Base-by-base conservation (phyloP, 2,329 filamentous ascomycete genomes). In the Curvularia spicifera region DNA sequence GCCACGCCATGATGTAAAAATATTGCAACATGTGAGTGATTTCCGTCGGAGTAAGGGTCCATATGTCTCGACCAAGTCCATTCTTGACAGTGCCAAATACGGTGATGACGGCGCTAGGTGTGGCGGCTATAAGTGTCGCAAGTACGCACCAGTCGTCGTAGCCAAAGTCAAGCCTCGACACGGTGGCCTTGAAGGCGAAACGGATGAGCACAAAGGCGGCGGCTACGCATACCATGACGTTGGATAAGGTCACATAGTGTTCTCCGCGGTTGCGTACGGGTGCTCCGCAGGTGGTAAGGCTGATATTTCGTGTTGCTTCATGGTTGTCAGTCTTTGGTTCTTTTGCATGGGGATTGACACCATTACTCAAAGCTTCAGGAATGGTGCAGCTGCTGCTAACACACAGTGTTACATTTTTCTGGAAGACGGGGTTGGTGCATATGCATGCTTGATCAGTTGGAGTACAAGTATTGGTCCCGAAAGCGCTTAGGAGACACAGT, bases 1-100 rank as follows among this genome's bases (percentile, higher is more conserved):
- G 61, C 13, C 68, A 64, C 15, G 76, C 73, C 65, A 73, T 71
- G 31, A 74, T 59, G 60, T 76, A 78, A 50, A 77, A 77, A 42
- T 52, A 69, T 52, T 66, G 59, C 26, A 78, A 63, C 48, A 86
- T 82, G 1, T 70, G 66, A 15, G 78, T 82, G 37, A 86, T 78
- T 24, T 79, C 63, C 0, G 73, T 63, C 0, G 75, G 69, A 0
- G 70, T 59, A 5, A 86, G 60, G 0, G 81, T 81, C 83, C 83
- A 86, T 28, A 85, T 76, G 51, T 86, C 83, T 24, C 71, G 77
- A 0, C 84, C 83, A 6, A 85, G 71, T 0, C 84, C 84, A 33
- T 70, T 64, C 43, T 61, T 61, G 9, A 65, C 54, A 22, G 65
- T 69, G 8, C 69, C 69, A 26, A 57, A 60, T 8, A 69, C 65